Evolutionary conservation across 2,329 filamentous ascomycete genomes (phyloP), one percentile per base, ranked within the genome.

Genomic region (Fusarium sp.): DNA sequence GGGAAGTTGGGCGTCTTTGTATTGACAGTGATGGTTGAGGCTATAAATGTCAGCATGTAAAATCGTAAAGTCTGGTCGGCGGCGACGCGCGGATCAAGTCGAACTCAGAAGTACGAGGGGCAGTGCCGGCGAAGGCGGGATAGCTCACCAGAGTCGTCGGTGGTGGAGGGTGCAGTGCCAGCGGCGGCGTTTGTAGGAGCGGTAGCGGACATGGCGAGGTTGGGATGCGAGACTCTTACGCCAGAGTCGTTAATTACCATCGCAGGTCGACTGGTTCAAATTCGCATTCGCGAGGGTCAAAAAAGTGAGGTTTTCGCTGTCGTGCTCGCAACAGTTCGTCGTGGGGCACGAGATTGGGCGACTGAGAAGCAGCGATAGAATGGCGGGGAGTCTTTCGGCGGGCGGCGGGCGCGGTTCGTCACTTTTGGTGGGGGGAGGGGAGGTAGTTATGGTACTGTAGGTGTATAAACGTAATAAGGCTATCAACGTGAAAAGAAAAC

Each of bases 1-100:
- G 93, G 93, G 71, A 93, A 92, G 69, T 78, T 56, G 44, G 80
- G 78, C 50, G 76, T 68, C 64, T 79, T 81, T 68, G 84, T 84
- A 70, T 85, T 86, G 69, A 86, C 84, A 50, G 84, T 85, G 53
- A 86, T 85, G 39, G 84, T 83, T 26, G 84, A 83, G 58, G 81
- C 84, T 84, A 72, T 64, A 43, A 70, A 64, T 58, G 77, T 79
- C 72, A 79, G 77, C 71, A 73, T 74, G 69, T 61, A 69, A 64
- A 67, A 70, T 71, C 67, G 71, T 62, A 46, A 51, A 43, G 52
- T 51, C 28, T 37, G 61, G 56, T 66, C 67, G 65, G 65, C 64
- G 57, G 69, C 48, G 56, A 65, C 59, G 66, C 59, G 68, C 60
- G 67, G 69, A 56, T 70, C 43, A 48, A 53, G 52, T 65, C 70